Evolutionary conservation across 139 green algal species (phyloP).

Genomic region (Coelastrella sp.): DNA sequence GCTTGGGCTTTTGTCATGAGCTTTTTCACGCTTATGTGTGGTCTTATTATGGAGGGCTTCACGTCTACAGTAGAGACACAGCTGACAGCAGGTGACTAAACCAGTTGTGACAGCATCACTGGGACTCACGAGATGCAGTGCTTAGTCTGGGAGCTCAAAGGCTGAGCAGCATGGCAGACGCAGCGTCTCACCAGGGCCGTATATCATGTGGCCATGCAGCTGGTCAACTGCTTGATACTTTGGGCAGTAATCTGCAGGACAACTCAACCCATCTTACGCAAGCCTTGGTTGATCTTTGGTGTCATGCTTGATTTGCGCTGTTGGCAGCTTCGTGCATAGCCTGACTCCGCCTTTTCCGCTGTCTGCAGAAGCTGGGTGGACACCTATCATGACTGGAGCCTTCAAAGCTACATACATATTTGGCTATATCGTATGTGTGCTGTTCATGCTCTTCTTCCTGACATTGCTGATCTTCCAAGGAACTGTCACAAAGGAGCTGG

Average conservation of each 20-base stretch:
- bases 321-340: neutral
- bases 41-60: slow-evolving; percentile 50
- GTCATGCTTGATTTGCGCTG: neutral
- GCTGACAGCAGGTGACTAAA: slow-evolving; percentile 29
- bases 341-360: neutral
- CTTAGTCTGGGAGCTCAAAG: too few species aligned
- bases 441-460: slow-evolving; percentile 55
- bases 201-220: neutral
- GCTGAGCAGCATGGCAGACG: too few species aligned
- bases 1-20: slow-evolving; percentile 48
- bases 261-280: too few species aligned
- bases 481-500: slow-evolving; percentile 48
- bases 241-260: too few species aligned
- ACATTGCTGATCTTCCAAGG: slow-evolving; percentile 44
- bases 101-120: too few species aligned
- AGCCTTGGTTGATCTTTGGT: too few species aligned
- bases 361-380: slow-evolving; percentile 45
- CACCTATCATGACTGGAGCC: slow-evolving; percentile 34
- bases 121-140: too few species aligned
- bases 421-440: slow-evolving; percentile 39
- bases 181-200: too few species aligned
- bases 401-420: slow-evolving; percentile 44
- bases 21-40: slow-evolving; percentile 51
- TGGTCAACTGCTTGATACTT: too few species aligned
- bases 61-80: slow-evolving; percentile 31